Conservation (phyloP, 176 grass and related monocot genomes). For the Cocos nucifera region DNA sequence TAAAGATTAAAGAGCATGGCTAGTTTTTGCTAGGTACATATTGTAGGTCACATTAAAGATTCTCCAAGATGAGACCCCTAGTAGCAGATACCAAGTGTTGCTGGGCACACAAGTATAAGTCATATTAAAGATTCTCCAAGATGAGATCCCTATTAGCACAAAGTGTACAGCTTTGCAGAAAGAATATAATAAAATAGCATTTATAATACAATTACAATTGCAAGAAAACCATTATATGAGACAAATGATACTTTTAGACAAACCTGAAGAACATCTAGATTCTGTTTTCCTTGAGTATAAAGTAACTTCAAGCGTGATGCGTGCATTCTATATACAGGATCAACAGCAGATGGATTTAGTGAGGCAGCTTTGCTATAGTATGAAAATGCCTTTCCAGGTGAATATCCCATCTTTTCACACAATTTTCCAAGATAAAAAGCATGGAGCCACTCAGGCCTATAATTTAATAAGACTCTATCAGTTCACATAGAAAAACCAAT, state of each 20-base stretch:
- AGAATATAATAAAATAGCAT: no score
- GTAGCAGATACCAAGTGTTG: no score
- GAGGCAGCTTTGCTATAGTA: conserved; percentile 70
- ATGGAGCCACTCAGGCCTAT: conserved; percentile 82
- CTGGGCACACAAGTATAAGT: no score
- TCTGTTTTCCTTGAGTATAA: conserved; percentile 71
- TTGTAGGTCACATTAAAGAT: no score
- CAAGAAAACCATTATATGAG: background rate
- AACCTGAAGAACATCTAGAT: conserved; percentile 77
- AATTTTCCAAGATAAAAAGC: conserved; percentile 97
- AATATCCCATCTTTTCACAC: conserved; percentile 77
- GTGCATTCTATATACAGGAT: conserved; percentile 93
- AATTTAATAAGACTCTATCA: conserved; percentile 3
- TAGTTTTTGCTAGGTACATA: no score
- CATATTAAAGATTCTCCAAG: no score
- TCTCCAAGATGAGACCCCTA: no score
- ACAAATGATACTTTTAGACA: conserved; percentile 14
- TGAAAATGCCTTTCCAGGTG: conserved; percentile 71
- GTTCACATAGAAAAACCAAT: no score
- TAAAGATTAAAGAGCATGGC: no score
- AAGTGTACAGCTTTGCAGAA: no score
- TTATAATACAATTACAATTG: background rate
- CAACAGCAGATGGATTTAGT: conserved; percentile 84
- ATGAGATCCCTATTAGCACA: no score
- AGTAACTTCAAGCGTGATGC: conserved; percentile 92